Evolutionary conservation across 805 yeast genomes (phyloP), one percentile per base, ranked within the genome.

Genomic region (Komagataella pastoris): DNA sequence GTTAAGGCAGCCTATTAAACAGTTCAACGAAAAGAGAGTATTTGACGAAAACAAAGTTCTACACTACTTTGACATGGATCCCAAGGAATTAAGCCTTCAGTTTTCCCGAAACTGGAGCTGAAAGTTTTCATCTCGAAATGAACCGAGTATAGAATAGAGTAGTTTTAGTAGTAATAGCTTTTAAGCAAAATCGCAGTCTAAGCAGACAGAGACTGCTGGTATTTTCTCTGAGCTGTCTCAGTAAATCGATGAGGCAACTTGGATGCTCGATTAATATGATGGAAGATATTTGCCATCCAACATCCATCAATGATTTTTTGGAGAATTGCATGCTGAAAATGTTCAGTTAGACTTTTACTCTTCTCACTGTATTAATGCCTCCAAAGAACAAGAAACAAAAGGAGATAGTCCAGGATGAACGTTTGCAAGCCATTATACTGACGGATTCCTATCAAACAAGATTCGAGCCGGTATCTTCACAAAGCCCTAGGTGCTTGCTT

Each of bases 401-500:
- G 60, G 88, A 81, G 54, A 70, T 75, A 30, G 81, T 76, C 36
- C 78, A 77, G 59, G 87, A 81, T 62, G 85, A 84, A 56, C 75
- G 90, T 59, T 74, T 93, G 52, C 98, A 91, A 70, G 99, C 99
- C 4, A 83, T 93, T 54, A 96, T 93, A 19, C 77, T 93, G 58
- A 88, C 96, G 14, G 99, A 93, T 67, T 87, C 97, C 18, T 93
- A 87, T 60, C 87, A 90, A 65, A 84, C 93, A 1, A 74, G 96
- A 59, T 93, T 93, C 67, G 82, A 85, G 86, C 99, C 99, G 7
- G 72, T 93, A 57, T 87, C 97, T 1, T 75, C 88, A 2, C 81
- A 80, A 17, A 80, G 74, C 56, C 99, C 99, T 45, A 76, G 99
- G 64, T 93, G 99, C 69, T 72, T 93, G 46, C 72, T 93, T 55